Evolutionary conservation across 164 flowering plant species (phyloP), one percentile per base, ranked within the genome.

Genomic region (Vitis riparia): DNA sequence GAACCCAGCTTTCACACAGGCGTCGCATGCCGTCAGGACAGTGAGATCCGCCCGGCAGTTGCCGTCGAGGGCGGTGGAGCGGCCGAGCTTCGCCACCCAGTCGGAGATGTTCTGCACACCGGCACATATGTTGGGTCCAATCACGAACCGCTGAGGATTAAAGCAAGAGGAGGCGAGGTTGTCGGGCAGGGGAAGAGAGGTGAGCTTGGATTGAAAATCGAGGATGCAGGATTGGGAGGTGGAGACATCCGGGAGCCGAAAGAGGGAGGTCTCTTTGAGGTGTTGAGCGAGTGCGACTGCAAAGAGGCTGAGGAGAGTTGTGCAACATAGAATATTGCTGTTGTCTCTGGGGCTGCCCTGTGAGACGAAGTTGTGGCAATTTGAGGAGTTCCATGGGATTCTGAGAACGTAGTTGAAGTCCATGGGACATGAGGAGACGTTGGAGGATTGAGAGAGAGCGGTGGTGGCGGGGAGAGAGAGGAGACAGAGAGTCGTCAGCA

Each of bases 1-100:
- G 5, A 68, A 73, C 2, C 90, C 91, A 37, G 95, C 90, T 1
- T 17, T 27, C 3, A 85, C 75, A 59, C 97, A 92, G 15, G 83
- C 68, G 70, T 82, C 86, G 72, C 97, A 92, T 17, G 60, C 23
- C 1, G 83, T 68, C 11, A 74, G 83, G 58, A 79, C 85, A 15
- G 83, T 75, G 51, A 90, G 80, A 64, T 89, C 89, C 3, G 78
- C 47, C 19, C 59, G 23, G 76, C 97, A 92, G 9, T 72, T 80
- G 0, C 78, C 29, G 64, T 89, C 88, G 0, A 92, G 75, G 8
- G 69, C 0, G 11, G 90, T 85, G 15, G 79, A 67, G 0, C 37
- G 48, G 8, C 94, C 90, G 4, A 92, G 72, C 57, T 55, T 49
- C 65, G 48, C 44, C 1, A 77, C 27, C 97, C 97, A 92, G 15